These are phyloP conservation scores for Aspergillus asperescens DNA, from an alignment of 495 filamentous ascomycete genomes.

Conservation along the genomic window DNA sequence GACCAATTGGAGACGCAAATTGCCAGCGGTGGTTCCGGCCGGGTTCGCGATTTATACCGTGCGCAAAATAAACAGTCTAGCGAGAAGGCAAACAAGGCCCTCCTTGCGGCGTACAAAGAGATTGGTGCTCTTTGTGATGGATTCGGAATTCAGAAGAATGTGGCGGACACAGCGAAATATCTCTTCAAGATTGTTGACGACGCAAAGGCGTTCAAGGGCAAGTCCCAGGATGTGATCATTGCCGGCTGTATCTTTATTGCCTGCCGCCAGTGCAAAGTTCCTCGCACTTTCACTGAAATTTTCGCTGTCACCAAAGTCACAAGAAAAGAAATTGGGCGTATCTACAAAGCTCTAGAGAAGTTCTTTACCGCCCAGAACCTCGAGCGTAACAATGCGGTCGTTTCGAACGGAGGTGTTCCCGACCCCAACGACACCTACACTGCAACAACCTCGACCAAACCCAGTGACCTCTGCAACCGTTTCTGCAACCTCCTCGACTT, in stretches of 20 bases:
- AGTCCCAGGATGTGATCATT: slow-evolving; percentile 87
- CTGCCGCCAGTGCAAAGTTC: slow-evolving; percentile 80
- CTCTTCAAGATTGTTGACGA: slow-evolving; percentile 92
- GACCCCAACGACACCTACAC: slow-evolving; percentile 57
- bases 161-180: slow-evolving; percentile 83
- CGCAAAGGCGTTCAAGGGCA: slow-evolving; percentile 88
- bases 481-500: slow-evolving; percentile 80
- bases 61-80: slow-evolving; percentile 79
- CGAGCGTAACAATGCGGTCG: slow-evolving; percentile 46
- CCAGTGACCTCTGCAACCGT: slow-evolving; percentile 78
- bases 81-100: slow-evolving; percentile 78
- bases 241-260: slow-evolving; percentile 97
- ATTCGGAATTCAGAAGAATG: slow-evolving; percentile 71
- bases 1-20: slow-evolving; percentile 90
- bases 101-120: slow-evolving; percentile 80
- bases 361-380: slow-evolving; percentile 64
- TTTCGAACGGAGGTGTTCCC: slow-evolving; percentile 41
- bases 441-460: slow-evolving; percentile 71
- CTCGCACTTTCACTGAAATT: slow-evolving; percentile 89
- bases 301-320: slow-evolving; percentile 86
- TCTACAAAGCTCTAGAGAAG: slow-evolving; percentile 87
- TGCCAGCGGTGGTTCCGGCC: slow-evolving; percentile 68
- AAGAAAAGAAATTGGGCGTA: slow-evolving; percentile 94
- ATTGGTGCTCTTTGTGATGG: slow-evolving; percentile 84
- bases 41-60: slow-evolving; percentile 71